phyloP scores from a whole-genome alignment of 805 yeast genomes.

The Barnettozyma pratensis region DNA sequence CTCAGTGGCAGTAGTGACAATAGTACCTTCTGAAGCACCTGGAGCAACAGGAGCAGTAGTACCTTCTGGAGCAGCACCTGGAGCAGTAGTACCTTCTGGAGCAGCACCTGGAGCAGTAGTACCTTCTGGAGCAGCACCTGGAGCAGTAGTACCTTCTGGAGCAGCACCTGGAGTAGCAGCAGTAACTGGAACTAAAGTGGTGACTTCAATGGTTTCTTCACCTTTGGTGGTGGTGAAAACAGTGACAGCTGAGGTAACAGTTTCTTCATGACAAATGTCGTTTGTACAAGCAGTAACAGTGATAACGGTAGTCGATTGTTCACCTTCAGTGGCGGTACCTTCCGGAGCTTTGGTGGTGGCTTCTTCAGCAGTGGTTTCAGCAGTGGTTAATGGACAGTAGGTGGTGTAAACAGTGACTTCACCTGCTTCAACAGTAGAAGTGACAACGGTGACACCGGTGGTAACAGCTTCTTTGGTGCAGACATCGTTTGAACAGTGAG shows the following conservation, averaged over 20 bases:
- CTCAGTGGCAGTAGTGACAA: not conserved
- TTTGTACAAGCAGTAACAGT: slow-evolving; percentile 1
- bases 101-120: slow-evolving; percentile 1
- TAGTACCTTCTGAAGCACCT: not conserved
- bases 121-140: slow-evolving; percentile 4
- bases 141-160: slow-evolving; percentile 2
- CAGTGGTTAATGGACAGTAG: slow-evolving; percentile 20
- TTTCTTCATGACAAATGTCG: too few species aligned
- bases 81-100: slow-evolving; percentile 4
- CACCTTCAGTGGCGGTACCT: slow-evolving; percentile 1
- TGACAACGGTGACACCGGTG: slow-evolving; percentile 27
- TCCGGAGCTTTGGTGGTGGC: slow-evolving; percentile 3
- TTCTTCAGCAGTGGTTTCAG: slow-evolving; percentile 17
- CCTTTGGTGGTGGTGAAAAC: slow-evolving; percentile 3
- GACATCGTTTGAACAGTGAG: slow-evolving; percentile 15
- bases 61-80: slow-evolving; percentile 3
- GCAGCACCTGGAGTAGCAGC: slow-evolving; percentile 8
- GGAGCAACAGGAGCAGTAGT: slow-evolving; percentile 12
- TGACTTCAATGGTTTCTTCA: slow-evolving; percentile 1
- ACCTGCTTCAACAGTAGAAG: slow-evolving; percentile 23
- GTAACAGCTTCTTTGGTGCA: slow-evolving; percentile 19
- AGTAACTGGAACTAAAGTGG: slow-evolving; percentile 8
- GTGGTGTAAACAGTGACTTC: slow-evolving; percentile 18
- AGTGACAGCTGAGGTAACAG: slow-evolving; percentile 2
- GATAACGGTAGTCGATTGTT: slow-evolving; percentile 11